Evolutionary conservation across 2,329 filamentous ascomycete genomes (phyloP).

Genomic region (Spiromastix sp.): DNA sequence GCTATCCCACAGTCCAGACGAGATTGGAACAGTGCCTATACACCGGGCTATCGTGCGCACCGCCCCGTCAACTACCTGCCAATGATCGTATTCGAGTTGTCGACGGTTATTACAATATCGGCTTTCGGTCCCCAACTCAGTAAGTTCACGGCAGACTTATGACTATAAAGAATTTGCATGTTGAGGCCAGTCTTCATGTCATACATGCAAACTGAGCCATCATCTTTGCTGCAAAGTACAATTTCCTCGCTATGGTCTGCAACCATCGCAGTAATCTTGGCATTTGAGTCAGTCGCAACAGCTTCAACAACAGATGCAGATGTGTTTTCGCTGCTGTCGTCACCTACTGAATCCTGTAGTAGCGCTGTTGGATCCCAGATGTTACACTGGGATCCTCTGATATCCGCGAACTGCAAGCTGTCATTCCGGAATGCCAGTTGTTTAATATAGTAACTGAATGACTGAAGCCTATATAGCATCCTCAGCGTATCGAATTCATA

Average conservation of each 20-base stretch:
- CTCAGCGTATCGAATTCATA: conserved; percentile 21
- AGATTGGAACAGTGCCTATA: not conserved
- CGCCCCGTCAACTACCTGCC: not conserved
- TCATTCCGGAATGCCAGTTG: conserved; percentile 24
- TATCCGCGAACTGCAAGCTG: conserved; percentile 24
- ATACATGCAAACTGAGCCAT: conserved; percentile 26
- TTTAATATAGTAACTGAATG: conserved; percentile 19
- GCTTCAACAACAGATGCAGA: conserved; percentile 16
- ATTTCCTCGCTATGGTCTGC: conserved; percentile 16
- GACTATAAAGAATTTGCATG: conserved; percentile 18
- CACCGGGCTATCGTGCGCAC: not conserved
- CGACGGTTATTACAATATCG: conserved; percentile 20
- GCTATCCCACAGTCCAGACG: conserved; percentile 15
- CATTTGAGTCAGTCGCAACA: conserved; percentile 14
- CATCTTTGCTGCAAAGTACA: conserved; percentile 27
- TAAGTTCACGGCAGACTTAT: conserved; percentile 20
- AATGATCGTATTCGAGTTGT: conserved; percentile 17
- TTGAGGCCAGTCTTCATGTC: conserved; percentile 15
- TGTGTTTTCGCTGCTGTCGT: conserved; percentile 17
- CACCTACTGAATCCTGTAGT: conserved; percentile 12
- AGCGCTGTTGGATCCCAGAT: conserved; percentile 26
- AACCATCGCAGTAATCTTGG: conserved; percentile 22
- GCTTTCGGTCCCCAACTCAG: conserved; percentile 17
- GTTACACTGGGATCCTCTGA: conserved; percentile 25
- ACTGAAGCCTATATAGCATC: conserved; percentile 19